Evolutionary conservation across 768 basidiomycete genomes (phyloP).

Genomic region (Mycena amicta): DNA sequence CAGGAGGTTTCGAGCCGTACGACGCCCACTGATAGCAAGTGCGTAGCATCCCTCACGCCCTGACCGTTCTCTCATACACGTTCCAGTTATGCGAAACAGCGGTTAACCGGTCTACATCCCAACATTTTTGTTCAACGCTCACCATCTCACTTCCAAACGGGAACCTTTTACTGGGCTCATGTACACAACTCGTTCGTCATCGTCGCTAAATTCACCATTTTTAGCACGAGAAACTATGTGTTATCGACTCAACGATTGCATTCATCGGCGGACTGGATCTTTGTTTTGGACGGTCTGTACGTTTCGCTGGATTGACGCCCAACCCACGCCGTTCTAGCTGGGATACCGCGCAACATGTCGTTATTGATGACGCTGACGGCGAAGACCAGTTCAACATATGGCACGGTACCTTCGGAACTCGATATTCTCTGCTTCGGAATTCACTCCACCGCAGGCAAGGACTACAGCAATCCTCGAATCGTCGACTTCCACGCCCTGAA

Average conservation of each 20-base stretch:
- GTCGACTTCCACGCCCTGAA: slow-evolving; percentile 82
- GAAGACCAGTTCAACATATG: slow-evolving; percentile 74
- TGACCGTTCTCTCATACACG: slow-evolving; percentile 9
- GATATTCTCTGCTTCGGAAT: not conserved
- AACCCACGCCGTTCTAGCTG: slow-evolving; percentile 52
- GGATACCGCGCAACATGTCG: slow-evolving; percentile 94
- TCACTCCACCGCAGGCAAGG: slow-evolving; percentile 68
- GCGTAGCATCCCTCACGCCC: slow-evolving; percentile 27
- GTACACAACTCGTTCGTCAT: slow-evolving; percentile 46
- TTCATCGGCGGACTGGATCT: slow-evolving; percentile 98
- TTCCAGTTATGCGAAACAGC: slow-evolving; percentile 82
- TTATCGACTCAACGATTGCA: slow-evolving; percentile 94
- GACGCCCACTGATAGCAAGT: slow-evolving; percentile 94
- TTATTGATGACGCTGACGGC: slow-evolving; percentile 81
- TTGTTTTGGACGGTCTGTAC: slow-evolving; percentile 77
- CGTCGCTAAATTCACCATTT: not conserved
- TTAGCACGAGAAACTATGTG: slow-evolving; percentile 97
- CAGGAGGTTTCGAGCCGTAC: slow-evolving; percentile 95
- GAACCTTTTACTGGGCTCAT: slow-evolving; percentile 99
- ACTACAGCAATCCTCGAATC: slow-evolving; percentile 90
- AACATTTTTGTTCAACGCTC: slow-evolving; percentile 97
- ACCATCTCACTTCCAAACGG: slow-evolving; percentile 95
- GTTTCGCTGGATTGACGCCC: too few relatives aligned
- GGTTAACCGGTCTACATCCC: slow-evolving; percentile 74
- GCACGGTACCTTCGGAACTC: slow-evolving; percentile 61